A percentile compares a stretch with the other conserved stretches of the same genome.
These are phyloP conservation scores for Stentor coeruleus DNA, from an alignment of 73 alveolate genomes.

Conservation along the genomic window DNA sequence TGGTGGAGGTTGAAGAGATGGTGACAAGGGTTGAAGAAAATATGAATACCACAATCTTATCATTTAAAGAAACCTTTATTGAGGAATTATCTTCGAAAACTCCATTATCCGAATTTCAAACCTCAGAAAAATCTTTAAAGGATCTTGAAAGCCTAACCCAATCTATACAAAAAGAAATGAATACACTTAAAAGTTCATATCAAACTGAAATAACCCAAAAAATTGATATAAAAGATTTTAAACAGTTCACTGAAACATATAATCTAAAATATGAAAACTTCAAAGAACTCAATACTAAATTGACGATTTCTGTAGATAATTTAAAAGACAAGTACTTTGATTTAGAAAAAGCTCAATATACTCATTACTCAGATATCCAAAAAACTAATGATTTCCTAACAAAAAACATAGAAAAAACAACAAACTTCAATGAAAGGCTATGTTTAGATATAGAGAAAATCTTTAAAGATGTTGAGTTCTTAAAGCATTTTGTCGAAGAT, in stretches of 20 bases:
- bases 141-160: neutral
- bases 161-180: neutral
- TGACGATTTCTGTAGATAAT: neutral
- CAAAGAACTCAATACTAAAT: neutral
- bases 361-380: neutral
- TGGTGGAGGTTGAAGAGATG: neutral
- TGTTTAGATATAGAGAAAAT: neutral
- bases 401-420: neutral
- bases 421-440: no score
- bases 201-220: neutral
- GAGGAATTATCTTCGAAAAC: no score
- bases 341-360: neutral
- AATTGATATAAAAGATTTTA: neutral
- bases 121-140: neutral
- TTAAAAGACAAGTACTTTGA: neutral
- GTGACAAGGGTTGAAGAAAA: neutral
- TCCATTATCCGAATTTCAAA: neutral
- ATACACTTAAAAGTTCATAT: no score
- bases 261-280: neutral
- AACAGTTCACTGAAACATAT: neutral
- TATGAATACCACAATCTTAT: neutral
- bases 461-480: neutral
- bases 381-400: neutral
- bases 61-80: no score
- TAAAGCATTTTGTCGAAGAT: neutral